Base-by-base conservation (phyloP, 768 basidiomycete genomes). In the Phylloporus sp. region DNA sequence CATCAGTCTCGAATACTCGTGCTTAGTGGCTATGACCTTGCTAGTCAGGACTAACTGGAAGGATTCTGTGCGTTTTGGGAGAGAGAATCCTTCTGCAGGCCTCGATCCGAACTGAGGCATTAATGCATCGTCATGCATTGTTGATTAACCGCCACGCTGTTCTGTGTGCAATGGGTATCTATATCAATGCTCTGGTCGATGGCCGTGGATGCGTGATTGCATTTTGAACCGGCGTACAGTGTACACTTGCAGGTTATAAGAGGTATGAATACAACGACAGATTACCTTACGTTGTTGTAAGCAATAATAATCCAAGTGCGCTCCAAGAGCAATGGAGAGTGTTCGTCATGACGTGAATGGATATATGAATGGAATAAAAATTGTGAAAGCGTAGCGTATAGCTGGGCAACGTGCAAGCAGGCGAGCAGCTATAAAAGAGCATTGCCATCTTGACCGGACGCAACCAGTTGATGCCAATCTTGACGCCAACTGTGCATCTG, bases 401-500 rank as follows among this genome's bases (percentile, higher is more conserved):
- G 53, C 50, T 22, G 42, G 47, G 47, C 36, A 45, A 41, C 32
- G 38, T 24, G 47, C n/a, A 50, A 49, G 49, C 31, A 54, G 16
- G 45, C 35, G n/a, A n/a, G n/a, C n/a, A n/a, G 57, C 60, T 72
- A 88, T 70, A 88, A 70, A 45, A 91, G 72, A 18, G 80, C 88
- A 6, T 72, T 64, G 27, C 72, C 75, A 15, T 88, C 83, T 61
- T 78, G 80, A 47, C 88, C 88, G 7, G 77, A 66, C 13, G 73
- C 77, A 18, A 89, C 86, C 27, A 91, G 80, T 38, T 62, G 76
- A 57, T 72, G 74, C 95, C 95, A 98, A 58, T 93, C 88, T 35
- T 65, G 67, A 56, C 92, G 76, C 95, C 95, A 98, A 44, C 61
- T 66, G 24, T 62, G 66, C 78, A 98, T 95, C 57, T 75, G 82